Percentiles rank a stretch among this genome's conserved stretches.
phyloP scores from a whole-genome alignment of 192 early-diverging fungal species.

The Coemansia sp. region DNA sequence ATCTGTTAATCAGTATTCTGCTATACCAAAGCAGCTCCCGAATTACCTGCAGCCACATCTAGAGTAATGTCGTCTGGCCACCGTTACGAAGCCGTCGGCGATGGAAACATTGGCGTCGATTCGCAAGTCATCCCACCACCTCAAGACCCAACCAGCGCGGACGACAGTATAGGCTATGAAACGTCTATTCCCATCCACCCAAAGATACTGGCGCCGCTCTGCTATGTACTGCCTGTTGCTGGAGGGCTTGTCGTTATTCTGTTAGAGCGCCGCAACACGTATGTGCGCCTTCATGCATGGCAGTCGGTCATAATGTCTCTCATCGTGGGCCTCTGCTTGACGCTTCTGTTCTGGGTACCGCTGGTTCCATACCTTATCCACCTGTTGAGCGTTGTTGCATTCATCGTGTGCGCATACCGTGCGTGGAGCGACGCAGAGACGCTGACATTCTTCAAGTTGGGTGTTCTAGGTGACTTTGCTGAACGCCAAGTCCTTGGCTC shows the following conservation, averaged over 20 bases:
- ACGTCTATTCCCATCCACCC: constrained; percentile 50
- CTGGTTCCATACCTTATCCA: constrained; percentile 33
- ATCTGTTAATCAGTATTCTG: neutral
- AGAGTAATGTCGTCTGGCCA: constrained; percentile 37
- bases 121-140: constrained; percentile 41
- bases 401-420: constrained; percentile 31
- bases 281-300: constrained; percentile 52
- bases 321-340: constrained; percentile 20
- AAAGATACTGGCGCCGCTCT: constrained; percentile 53
- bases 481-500: constrained; percentile 54
- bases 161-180: constrained; percentile 53
- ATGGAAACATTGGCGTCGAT: constrained; percentile 51
- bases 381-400: constrained; percentile 28
- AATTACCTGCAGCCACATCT: neutral
- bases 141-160: constrained; percentile 21
- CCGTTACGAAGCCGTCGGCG: constrained; percentile 50
- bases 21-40: neutral
- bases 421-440: constrained; percentile 53
- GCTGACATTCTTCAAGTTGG: constrained; percentile 55
- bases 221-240: constrained; percentile 38
- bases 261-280: constrained; percentile 50
- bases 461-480: constrained; percentile 49
- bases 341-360: constrained; percentile 51
- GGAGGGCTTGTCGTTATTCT: constrained; percentile 39
- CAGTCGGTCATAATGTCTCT: constrained; percentile 46